Base-by-base conservation (phyloP, 805 yeast species). In the Candida anglica region DNA sequence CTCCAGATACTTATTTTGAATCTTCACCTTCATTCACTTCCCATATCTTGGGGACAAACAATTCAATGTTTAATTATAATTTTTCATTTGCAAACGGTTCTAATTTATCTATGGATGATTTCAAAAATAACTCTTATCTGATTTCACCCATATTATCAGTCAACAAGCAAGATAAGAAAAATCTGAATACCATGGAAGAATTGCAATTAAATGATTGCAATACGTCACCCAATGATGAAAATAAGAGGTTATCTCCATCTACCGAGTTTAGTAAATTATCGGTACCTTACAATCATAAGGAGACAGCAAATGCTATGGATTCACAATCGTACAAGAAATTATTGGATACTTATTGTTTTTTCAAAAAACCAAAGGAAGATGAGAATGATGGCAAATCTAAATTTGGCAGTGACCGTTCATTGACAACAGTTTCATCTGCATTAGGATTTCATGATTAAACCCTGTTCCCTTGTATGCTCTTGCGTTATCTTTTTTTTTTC, bases 281-380 rank as follows among this genome's bases (percentile, higher is more conserved):
- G 6, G 29, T 17, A 28, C 16, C 16, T 7, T 2, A 15, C 31
- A 10, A 25, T 33, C 15, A 46, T 18, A n/a, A n/a, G n/a, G n/a
- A n/a, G n/a, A n/a, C n/a, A n/a, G 23, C 9, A 21, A 21, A 21
- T 11, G 9, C 23, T 21, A 54, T 72, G 34, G 65, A 75, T 43
- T 69, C 81, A 4, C 67, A 71, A 44, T 62, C 77, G 1, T 79
- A 79, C 46, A 70, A 73, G 42, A 75, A 77, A 38, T 53, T 79
- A 15, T 53, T 80, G 33, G 77, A 78, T 31, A 69, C 73, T 19
- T 80, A 75, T 46, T 80, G 86, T 43, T 80, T 80, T 45, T 79
- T 73, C 36, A 46, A 59, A 8, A 31, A 55, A 3, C 43, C 45
- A n/a, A 46, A 42, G 22, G 43, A 47, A 15, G 40, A 43, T 15